Evolutionary conservation across 306 rosid genomes (phyloP).

Genomic region (Ammopiptanthus mongolicus): DNA sequence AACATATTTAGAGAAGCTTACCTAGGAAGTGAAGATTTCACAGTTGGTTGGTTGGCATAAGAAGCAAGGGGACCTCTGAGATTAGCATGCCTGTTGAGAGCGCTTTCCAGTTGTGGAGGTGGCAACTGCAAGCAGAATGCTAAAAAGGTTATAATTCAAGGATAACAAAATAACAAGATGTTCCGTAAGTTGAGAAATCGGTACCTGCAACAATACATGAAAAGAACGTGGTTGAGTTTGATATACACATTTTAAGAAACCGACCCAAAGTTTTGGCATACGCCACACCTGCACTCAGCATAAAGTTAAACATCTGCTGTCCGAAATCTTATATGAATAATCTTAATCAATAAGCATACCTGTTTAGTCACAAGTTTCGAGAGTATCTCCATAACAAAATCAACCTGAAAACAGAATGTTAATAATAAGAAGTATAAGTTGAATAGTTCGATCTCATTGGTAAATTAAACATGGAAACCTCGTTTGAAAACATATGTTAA

Average conservation of each 20-base stretch:
- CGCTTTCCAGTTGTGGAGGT: slow-evolving; percentile 77
- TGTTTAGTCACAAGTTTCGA: slow-evolving; percentile 84
- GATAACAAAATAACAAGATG: slow-evolving; percentile 12
- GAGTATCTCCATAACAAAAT: slow-evolving; percentile 99
- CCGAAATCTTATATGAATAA: neutral
- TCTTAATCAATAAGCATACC: slow-evolving; percentile 38
- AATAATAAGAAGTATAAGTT: neutral
- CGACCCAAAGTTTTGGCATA: slow-evolving; percentile 96
- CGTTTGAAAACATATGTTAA: neutral
- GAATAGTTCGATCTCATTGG: neutral
- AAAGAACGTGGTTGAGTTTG: slow-evolving; percentile 97
- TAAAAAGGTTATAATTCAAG: neutral
- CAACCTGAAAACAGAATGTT: slow-evolving; percentile 62
- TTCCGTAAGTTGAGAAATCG: neutral
- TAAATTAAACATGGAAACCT: neutral
- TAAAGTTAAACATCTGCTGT: slow-evolving; percentile 28
- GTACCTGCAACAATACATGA: slow-evolving; percentile 81
- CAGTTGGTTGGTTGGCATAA: slow-evolving; percentile 71
- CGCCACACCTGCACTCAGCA: slow-evolving; percentile 78
- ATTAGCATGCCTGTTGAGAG: slow-evolving; percentile 71
- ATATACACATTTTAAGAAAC: slow-evolving; percentile 92
- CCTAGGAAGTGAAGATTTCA: slow-evolving; percentile 76
- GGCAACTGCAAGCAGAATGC: slow-evolving; percentile 64
- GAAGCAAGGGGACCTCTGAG: slow-evolving; percentile 76
- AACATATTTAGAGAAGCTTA: slow-evolving; percentile 29